Conservation (phyloP, 2,329 filamentous ascomycete genomes). For the Colletotrichum noveboracense region DNA sequence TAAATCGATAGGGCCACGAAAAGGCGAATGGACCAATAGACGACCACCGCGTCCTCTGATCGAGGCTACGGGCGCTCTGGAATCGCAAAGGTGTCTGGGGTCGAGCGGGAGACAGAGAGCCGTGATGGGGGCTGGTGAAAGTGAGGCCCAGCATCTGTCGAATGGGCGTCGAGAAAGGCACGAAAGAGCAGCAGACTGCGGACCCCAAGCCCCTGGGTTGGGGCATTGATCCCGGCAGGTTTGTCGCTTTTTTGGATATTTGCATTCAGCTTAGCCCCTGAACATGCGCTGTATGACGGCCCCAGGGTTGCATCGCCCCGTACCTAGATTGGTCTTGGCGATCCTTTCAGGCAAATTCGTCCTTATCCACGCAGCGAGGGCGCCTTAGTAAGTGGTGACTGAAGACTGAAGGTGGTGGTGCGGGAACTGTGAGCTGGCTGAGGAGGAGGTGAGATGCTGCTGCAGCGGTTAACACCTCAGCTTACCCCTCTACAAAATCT, state of each 20-base stretch:
- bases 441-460: background rate
- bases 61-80: background rate
- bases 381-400: background rate
- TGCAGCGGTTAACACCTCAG: background rate
- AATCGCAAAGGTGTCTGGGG: background rate
- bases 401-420: background rate
- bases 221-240: background rate
- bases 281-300: background rate
- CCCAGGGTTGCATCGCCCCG: conserved; percentile 7
- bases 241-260: background rate
- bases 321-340: conserved; percentile 12
- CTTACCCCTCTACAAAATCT: too few relatives aligned
- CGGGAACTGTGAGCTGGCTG: background rate
- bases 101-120: background rate
- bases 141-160: background rate
- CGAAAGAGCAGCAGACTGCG: background rate
- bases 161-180: background rate
- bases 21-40: background rate
- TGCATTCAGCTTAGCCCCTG: conserved; percentile 16
- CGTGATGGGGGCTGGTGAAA: background rate
- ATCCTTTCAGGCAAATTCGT: background rate
- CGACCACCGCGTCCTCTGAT: background rate
- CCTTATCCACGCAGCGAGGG: background rate
- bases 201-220: conserved; percentile 8
- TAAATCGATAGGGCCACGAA: background rate